These are phyloP conservation scores for Chamaecyparis obtusa DNA, from an alignment of 75 land plant genomes.

Conservation along the genomic window DNA sequence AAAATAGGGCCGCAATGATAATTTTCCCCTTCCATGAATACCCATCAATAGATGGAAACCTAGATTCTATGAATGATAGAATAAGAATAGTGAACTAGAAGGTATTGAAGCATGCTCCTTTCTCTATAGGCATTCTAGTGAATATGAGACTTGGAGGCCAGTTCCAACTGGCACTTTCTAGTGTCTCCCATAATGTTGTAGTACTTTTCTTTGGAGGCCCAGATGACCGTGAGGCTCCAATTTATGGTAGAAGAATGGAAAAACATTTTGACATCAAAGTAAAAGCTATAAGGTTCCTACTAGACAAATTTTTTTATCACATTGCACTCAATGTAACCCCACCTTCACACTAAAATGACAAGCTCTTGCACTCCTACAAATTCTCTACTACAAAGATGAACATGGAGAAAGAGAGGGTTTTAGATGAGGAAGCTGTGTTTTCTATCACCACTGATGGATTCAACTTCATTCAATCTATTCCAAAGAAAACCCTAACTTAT, in stretches of 20 bases:
- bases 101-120: constrained; percentile 52
- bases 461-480: neutral
- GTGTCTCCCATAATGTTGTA: constrained; percentile 21
- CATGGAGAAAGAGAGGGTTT: constrained; percentile 30
- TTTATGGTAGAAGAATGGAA: constrained; percentile 27
- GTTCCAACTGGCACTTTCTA: constrained; percentile 10
- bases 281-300: constrained; percentile 22
- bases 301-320: neutral
- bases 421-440: constrained; percentile 46
- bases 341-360: neutral
- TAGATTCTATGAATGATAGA: constrained; percentile 24
- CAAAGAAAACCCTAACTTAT: constrained; percentile 2
- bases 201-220: constrained; percentile 55
- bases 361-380: neutral
- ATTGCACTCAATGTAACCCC: neutral
- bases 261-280: constrained; percentile 32
- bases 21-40: constrained; percentile 67
- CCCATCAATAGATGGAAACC: constrained; percentile 28
- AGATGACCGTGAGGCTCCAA: constrained; percentile 53
- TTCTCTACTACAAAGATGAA: constrained; percentile 8
- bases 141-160: constrained; percentile 44
- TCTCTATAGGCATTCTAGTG: constrained; percentile 66
- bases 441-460: neutral
- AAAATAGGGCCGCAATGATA: constrained; percentile 49
- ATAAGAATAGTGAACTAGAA: constrained; percentile 36